Evolutionary conservation across 2,329 filamentous ascomycete genomes (phyloP).

Genomic region (Chlorencoelia australis): DNA sequence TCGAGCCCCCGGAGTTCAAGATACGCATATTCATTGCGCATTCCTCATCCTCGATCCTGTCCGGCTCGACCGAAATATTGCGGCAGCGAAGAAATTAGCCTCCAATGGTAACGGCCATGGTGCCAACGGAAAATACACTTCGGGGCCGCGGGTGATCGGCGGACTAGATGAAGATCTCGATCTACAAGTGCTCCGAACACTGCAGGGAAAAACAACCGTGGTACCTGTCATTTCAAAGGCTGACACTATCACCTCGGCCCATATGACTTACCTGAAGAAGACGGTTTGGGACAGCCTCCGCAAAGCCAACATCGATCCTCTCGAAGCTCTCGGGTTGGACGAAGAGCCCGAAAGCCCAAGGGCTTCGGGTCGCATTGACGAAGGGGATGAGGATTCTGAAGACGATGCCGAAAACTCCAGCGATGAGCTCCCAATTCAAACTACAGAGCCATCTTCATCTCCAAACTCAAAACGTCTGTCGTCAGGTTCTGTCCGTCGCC

Average conservation of each 20-base stretch:
- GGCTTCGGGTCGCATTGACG: slow-evolving; percentile 39
- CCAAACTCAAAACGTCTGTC: slow-evolving; percentile 24
- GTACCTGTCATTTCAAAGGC: slow-evolving; percentile 95
- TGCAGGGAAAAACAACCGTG: slow-evolving; percentile 90
- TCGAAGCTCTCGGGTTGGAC: slow-evolving; percentile 77
- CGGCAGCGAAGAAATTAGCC: slow-evolving; percentile 43
- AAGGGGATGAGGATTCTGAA: slow-evolving; percentile 40
- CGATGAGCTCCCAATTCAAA: slow-evolving; percentile 32
- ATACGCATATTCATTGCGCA: slow-evolving; percentile 94
- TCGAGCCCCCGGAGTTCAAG: slow-evolving; percentile 81
- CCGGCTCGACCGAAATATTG: slow-evolving; percentile 74
- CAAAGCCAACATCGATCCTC: slow-evolving; percentile 73
- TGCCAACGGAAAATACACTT: slow-evolving; percentile 38
- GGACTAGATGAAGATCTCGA: slow-evolving; percentile 83
- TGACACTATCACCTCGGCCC: slow-evolving; percentile 88
- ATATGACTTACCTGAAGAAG: slow-evolving; percentile 88
- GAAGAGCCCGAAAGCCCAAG: slow-evolving; percentile 49
- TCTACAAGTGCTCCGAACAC: slow-evolving; percentile 74
- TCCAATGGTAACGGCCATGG: slow-evolving; percentile 38
- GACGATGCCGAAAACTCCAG: slow-evolving; percentile 19
- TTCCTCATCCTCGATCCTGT: slow-evolving; percentile 86
- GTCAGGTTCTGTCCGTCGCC: slow-evolving; percentile 24
- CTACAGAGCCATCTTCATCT: slow-evolving; percentile 24
- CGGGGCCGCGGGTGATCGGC: slow-evolving; percentile 42
- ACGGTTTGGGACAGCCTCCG: slow-evolving; percentile 84